Base-by-base conservation (phyloP, 2,329 filamentous ascomycete genomes). In the Calonectria montana region DNA sequence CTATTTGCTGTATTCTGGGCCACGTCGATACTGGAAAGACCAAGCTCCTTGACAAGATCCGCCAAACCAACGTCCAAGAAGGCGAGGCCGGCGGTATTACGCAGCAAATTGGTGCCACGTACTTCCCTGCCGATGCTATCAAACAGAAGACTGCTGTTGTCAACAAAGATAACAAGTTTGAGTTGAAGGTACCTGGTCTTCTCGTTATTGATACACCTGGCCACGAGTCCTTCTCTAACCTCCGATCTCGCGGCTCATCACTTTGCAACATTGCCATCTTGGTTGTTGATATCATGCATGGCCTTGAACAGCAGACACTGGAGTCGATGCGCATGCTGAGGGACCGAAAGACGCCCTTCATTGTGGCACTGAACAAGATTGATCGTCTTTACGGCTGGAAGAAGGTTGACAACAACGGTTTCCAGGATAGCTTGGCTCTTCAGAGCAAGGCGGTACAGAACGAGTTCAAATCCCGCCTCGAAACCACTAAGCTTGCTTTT, bases 21-120 rank as follows among this genome's bases (percentile, higher is more conserved):
- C 97, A 99, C 91, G 97, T 99, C 91, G 97, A 99, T 92, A 99
- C 97, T 55, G 97, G 97, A 84, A 99, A 99, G 88, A 99, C 97
- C n/a, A 99, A 98, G 87, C 88, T 99, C 74, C 90, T 99, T 70
- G 97, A 99, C 88, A 99, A 99, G 88, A 94, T 99, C 81, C 94
- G 97, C 81, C 95, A 98, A 85, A 98, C 97, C 70, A 98, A 99
- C 82, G 97, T 99, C 41, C 97, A 99, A 82, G 97, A 98, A 86
- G 97, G 97, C 80, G 97, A 99, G 90, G 97, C 97, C 47, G 97
- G 97, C 89, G 97, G 97, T 92, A 99, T 99, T 81, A 99, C 97
- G 9, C 97, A 99, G 86, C 97, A 99, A 86, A 99, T 99, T 81
- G 97, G 97, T 92, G 97, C 97, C 64, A 99, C 97, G 2, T 99